Base-by-base conservation (phyloP, 2,329 filamentous ascomycete species). In the Alternaria sp. region DNA sequence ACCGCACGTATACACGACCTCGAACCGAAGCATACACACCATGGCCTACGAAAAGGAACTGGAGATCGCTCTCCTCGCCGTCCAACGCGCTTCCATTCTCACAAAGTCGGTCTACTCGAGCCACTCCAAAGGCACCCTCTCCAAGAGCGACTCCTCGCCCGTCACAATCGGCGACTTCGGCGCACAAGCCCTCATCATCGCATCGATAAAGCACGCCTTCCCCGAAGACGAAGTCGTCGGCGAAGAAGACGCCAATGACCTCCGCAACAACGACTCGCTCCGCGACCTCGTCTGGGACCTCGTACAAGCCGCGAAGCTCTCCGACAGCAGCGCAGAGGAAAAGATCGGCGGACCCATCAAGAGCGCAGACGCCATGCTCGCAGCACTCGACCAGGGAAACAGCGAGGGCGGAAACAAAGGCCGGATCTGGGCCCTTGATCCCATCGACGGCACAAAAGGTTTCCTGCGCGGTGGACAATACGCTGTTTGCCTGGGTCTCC, bases 81-180 rank as follows among this genome's bases (percentile, higher is more conserved):
- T 97, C 61, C 93, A 97, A 83, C 89, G 94, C 69, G 94, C 91
- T 25, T 84, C 88, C 21, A 84, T 93, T 68, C 86, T 93, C 61
- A 93, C 91, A 55, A 91, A 92, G 80, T 87, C 87, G 66, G 91
- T 93, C 77, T 92, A 92, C 84, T 86, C 93, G 82, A 91, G 95
- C 73, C 96, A 95, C 82, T 91, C 93, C 74, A 98, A 98, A 84
- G 95, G 95, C 72, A 97, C 96, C 49, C 86, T 97, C 55, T 91
- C 91, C 79, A 99, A 99, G 84, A 91, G 93, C 81, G 96, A 99
- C 86, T 93, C 93, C 79, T 97, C 94, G 10, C 96, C 96, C 69
- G 96, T 99, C 74, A 99, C 96, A 17, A 96, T 98, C 74, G 96
- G 95, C 79, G 96, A 99, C 83, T 98, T 97, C 80, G 96, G 96